Percentiles rank a stretch among this genome's conserved stretches.
Conservation (phyloP, 257 asterid genomes). For the Nicotiana obtusifolia region DNA sequence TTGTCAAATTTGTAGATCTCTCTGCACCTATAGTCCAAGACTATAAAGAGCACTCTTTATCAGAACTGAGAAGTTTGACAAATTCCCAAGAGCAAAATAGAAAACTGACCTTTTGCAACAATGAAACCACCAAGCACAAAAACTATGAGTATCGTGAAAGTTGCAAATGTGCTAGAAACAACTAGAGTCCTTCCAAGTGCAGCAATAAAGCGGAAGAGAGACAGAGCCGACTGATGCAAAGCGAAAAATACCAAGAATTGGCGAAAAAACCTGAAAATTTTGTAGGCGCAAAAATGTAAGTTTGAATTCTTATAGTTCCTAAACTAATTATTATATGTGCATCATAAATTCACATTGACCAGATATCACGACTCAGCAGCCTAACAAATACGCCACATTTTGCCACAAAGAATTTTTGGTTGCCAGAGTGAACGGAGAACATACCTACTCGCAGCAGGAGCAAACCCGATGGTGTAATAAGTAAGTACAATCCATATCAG, state of each 20-base stretch:
- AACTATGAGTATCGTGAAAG: conserved; percentile 77
- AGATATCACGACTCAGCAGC: background rate
- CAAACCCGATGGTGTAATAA: conserved; percentile 89
- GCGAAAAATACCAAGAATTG: conserved; percentile 81
- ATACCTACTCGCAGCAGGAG: conserved; percentile 78
- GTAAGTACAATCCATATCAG: conserved; percentile 81
- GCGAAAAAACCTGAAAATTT: conserved; percentile 62
- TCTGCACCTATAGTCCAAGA: background rate
- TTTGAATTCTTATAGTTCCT: background rate
- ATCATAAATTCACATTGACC: background rate
- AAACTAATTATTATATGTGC: background rate
- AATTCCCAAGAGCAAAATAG: background rate
- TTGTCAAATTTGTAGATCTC: background rate
- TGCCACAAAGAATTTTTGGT: background rate
- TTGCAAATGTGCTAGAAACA: conserved; percentile 73
- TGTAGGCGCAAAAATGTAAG: conserved; percentile 2
- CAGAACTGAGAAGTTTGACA: background rate
- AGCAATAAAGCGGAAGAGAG: conserved; percentile 77
- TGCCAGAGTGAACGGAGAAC: conserved; percentile 10
- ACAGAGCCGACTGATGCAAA: conserved; percentile 85
- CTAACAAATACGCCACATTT: background rate
- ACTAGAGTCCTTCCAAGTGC: conserved; percentile 83
- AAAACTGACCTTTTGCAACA: conserved; percentile 65
- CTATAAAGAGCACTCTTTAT: background rate
- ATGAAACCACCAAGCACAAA: conserved; percentile 93